Evolutionary conservation across 768 basidiomycete species (phyloP).

Genomic region (Pisolithus tinctorius): DNA sequence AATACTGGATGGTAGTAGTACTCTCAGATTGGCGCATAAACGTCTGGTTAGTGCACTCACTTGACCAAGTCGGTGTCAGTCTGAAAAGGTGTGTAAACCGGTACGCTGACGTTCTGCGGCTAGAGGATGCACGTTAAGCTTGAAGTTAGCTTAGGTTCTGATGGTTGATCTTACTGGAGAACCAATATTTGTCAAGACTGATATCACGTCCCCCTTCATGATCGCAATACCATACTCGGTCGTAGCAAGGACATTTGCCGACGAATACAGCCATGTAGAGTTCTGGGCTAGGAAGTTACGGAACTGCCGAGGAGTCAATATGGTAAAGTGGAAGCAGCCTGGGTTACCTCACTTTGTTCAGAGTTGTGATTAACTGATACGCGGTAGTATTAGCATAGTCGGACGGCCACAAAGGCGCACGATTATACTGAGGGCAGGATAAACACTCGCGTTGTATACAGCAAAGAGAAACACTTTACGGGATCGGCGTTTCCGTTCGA

Average conservation of each 20-base stretch:
- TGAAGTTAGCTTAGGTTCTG: not conserved
- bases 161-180: slow-evolving; percentile 46
- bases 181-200: slow-evolving; percentile 65
- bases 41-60: slow-evolving; percentile 31
- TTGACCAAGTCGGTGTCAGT: slow-evolving; percentile 46
- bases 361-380: slow-evolving; percentile 50
- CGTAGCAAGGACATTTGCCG: slow-evolving; percentile 44
- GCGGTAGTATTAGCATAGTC: slow-evolving; percentile 51
- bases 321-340: not conserved
- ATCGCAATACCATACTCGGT: slow-evolving; percentile 51
- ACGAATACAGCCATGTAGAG: slow-evolving; percentile 44
- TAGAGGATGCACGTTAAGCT: not conserved
- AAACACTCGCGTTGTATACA: slow-evolving; percentile 1
- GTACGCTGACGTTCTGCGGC: slow-evolving; percentile 52
- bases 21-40: not conserved
- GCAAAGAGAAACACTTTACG: slow-evolving; percentile 29
- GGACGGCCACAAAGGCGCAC: slow-evolving; percentile 72
- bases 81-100: slow-evolving; percentile 51
- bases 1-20: slow-evolving; percentile 35
- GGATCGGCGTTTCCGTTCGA: slow-evolving; percentile 62
- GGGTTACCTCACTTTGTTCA: slow-evolving; percentile 36
- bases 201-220: slow-evolving; percentile 56
- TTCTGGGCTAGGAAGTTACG: slow-evolving; percentile 58
- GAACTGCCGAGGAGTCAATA: slow-evolving; percentile 31
- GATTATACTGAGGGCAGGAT: slow-evolving; percentile 45